These are phyloP conservation scores for Furcasterigmium furcatum DNA, from an alignment of 2,329 filamentous ascomycete genomes.

Conservation along the genomic window DNA sequence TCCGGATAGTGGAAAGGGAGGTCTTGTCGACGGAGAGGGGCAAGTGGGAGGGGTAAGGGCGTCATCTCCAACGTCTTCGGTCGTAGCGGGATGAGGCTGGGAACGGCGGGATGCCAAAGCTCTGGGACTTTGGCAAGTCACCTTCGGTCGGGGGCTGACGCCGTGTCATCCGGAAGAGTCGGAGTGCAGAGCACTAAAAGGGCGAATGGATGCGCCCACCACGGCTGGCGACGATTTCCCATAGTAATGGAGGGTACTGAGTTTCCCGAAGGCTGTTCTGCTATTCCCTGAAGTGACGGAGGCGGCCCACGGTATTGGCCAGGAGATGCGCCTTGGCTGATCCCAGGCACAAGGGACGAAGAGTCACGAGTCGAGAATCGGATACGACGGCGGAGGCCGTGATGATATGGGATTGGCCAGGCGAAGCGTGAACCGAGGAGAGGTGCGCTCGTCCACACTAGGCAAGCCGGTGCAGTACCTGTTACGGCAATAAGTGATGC, in stretches of 20 bases:
- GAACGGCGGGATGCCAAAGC: not conserved
- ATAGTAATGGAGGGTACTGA: too few relatives aligned
- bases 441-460: too few relatives aligned
- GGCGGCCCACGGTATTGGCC: not conserved
- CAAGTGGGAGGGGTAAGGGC: slow-evolving; percentile 1
- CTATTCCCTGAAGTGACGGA: not conserved
- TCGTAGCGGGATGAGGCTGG: not conserved
- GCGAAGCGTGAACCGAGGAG: not conserved
- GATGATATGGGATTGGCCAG: not conserved
- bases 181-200: too few relatives aligned
- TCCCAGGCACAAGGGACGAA: not conserved
- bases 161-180: too few relatives aligned
- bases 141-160: too few relatives aligned
- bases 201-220: too few relatives aligned
- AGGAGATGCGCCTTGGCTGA: not conserved
- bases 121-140: too few relatives aligned
- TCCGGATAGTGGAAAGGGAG: not conserved
- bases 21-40: not conserved
- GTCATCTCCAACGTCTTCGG: not conserved
- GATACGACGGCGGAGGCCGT: not conserved
- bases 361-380: not conserved
- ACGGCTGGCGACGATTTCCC: too few relatives aligned
- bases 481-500: too few relatives aligned
- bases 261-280: too few relatives aligned
- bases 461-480: too few relatives aligned